Base-by-base conservation (phyloP, 2,329 filamentous ascomycete genomes). In the Verticillium klebahnii region DNA sequence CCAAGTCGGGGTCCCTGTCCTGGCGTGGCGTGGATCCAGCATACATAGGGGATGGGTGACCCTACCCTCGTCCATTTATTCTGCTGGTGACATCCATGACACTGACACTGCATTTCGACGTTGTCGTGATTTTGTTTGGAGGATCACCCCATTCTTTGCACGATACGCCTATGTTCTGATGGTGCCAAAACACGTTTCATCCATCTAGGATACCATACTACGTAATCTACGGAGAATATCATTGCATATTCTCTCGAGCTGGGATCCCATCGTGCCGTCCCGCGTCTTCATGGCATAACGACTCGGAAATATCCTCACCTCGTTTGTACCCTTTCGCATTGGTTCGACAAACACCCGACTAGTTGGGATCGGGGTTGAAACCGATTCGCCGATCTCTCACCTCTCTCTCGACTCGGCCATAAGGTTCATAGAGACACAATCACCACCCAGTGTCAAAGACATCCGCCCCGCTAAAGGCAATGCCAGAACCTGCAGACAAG, bases 401-500 rank as follows among this genome's bases (percentile, higher is more conserved):
- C 29, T 6, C 5, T 8, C 11, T 19, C 5, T 5, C 45, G 23
- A 25, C 45, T 52, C 19, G 5, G 19, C 5, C 11, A 23, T 19
- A 52, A 19, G 12, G 7, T 25, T 11, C n/a, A 25, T 8, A 12
- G 9, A 52, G 34, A 25, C 19, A 52, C 19, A 12, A 8, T 23
- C 19, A 23, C 9, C 9, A 52, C 19, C 11, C 12, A 52, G 17
- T 52, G 19, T n/a, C 45, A 14, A 45, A 23, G 45, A 12, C 45
- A 23, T n/a, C 45, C 19, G n/a, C 19, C 9, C 17, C 17, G 15
- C 39, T 29, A 1, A 29, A 14, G 45, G 39, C 25, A 25, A 74
- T 74, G 72, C 63, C 70, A 57, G 68, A 68, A 34, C 64, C 66
- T 11, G 59, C 63, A 58, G 70, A 69, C 50, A 73, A 71, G 61